Base-by-base conservation (phyloP, 2,329 filamentous ascomycete species). In the Tolypocladium amazonense region DNA sequence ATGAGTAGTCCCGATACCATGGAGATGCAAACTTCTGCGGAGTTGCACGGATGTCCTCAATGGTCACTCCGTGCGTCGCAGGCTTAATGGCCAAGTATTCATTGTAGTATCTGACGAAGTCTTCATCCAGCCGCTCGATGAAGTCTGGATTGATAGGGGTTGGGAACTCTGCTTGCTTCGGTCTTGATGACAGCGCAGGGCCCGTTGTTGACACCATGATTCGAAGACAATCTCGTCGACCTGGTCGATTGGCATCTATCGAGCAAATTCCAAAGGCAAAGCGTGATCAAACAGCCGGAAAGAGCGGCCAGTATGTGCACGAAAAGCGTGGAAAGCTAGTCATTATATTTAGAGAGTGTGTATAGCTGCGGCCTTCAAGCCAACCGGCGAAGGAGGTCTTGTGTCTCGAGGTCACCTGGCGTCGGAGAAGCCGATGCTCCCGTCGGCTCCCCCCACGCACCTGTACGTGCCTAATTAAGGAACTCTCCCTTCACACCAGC, bases 61-160 rank as follows among this genome's bases (percentile, higher is more conserved):
- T 57, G 15, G 30, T 57, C 30, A 59, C 27, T 4, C 23, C 37
- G 27, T 59, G 57, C 9, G 57, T 57, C 5, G 50, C 23, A 1
- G 58, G 55, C 56, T 58, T 60, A 4, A 38, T 41, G 25, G 43
- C 59, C 11, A 62, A 18, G 23, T 60, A 39, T 23, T 53, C 35
- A 39, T 62, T 62, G 52, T 60, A 62, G 59, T 62, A 62, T 12
- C 56, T 58, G 35, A 58, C 56, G 15, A 61, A 61, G 41, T 61
- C 59, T 27, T 45, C 20, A 25, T 61, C 59, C 33, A 61, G 37
- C n/a, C 50, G 59, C 8, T 52, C 56, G 11, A 59, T 25, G 50
- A 61, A 56, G 11, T 37, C 30, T 8, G 57, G 39, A 9, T 59
- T 4, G 12, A 61, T 56, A 3, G 57, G 47, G 25, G 6, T 30